phyloP scores from a whole-genome alignment of 176 grass and related monocot genomes.

The Raddia guianensis region DNA sequence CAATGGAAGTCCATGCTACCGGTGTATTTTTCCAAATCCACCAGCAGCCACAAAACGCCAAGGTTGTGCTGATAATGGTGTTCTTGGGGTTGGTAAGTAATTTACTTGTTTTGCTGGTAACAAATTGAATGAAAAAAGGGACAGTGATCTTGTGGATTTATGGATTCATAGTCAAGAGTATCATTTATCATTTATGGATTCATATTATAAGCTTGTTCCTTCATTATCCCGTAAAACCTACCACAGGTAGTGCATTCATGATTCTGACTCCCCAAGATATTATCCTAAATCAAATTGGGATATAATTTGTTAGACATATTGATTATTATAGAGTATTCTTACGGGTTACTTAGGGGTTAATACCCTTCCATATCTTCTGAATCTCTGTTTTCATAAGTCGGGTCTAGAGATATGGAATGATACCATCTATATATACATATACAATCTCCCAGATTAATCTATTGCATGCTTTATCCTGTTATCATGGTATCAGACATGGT shows the following conservation, averaged over 20 bases:
- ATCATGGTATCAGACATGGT: no score
- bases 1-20: slow-evolving; percentile 94
- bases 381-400: no score
- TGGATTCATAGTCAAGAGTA: slow-evolving; percentile 4
- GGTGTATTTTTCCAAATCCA: slow-evolving; percentile 92
- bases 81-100: slow-evolving; percentile 91
- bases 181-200: slow-evolving; percentile 16
- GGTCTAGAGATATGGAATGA: no score
- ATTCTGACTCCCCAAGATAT: neutral
- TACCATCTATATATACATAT: no score
- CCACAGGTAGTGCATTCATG: neutral
- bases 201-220: neutral
- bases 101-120: neutral
- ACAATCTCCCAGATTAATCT: no score
- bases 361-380: no score
- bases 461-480: no score
- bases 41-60: slow-evolving; percentile 76
- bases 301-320: neutral
- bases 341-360: no score
- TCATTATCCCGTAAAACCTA: neutral
- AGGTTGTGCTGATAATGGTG: slow-evolving; percentile 88
- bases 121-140: neutral
- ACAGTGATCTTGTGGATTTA: neutral
- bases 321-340: no score
- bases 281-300: neutral